Percentiles rank a stretch among this genome's conserved stretches.
These are phyloP conservation scores for Blastocystis sp. DNA, from an alignment of 352 stramenopile species.

Conservation along the genomic window DNA sequence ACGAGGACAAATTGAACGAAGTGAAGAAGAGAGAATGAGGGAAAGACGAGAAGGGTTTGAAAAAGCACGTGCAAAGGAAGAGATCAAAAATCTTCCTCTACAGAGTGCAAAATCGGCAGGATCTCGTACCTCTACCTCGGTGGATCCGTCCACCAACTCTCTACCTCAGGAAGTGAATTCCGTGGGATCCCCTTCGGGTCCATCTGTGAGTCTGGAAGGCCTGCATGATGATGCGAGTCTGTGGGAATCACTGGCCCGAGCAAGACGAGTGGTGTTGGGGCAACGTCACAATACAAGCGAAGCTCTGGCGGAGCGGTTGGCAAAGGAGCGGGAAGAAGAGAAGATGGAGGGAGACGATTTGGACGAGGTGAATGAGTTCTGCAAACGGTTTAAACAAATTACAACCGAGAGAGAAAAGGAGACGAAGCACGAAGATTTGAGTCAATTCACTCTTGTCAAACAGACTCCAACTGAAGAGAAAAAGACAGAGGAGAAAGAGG, in stretches of 20 bases:
- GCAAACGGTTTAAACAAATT: slow-evolving; percentile 19
- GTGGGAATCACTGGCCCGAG: not conserved
- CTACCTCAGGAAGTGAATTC: too few relatives aligned
- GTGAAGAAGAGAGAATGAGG: not conserved
- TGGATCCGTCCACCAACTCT: too few relatives aligned
- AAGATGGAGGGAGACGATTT: not conserved
- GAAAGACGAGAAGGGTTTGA: not conserved
- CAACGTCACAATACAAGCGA: not conserved
- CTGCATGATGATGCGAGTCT: not conserved
- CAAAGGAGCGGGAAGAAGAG: slow-evolving; percentile 13
- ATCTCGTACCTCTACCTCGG: too few relatives aligned
- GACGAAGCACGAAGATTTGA: not conserved
- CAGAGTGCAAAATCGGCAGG: too few relatives aligned
- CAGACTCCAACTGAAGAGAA: not conserved
- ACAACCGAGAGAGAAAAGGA: slow-evolving; percentile 28
- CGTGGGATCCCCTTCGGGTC: too few relatives aligned
- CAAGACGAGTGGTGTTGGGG: slow-evolving; percentile 7
- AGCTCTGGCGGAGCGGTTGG: not conserved
- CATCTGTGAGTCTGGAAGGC: not conserved
- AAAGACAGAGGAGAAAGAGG: not conserved
- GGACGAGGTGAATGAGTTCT: slow-evolving; percentile 20
- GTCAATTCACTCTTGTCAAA: not conserved
- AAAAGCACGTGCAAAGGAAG: slow-evolving; percentile 8
- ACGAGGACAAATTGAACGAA: not conserved
- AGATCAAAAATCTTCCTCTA: not conserved